Base-by-base conservation (phyloP, 805 yeast species). In the Ogataea paradorogensis region DNA sequence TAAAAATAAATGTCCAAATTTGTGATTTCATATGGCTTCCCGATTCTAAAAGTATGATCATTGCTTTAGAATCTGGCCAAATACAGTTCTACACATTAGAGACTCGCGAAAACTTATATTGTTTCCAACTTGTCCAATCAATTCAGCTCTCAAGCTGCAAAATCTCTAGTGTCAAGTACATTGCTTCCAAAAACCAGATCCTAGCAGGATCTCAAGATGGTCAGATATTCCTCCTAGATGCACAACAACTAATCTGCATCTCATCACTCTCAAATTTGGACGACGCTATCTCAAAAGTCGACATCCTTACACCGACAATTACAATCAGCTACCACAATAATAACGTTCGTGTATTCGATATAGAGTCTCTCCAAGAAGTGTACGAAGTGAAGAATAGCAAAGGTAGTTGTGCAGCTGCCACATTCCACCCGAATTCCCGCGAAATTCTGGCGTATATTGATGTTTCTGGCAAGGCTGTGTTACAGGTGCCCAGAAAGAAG, bases 131-230 rank as follows among this genome's bases (percentile, higher is more conserved):
- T 21, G 9, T 27, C 7, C 39, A 35, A 32, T 27, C 51, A 10
- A 35, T 41, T 14, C 20, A 31, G 18, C 46, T 24, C 66, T 15
- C 74, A 62, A 46, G 55, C 61, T 40, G 65, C 70, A 8, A 58
- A 16, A 62, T 67, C 15, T 67, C 75, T 10, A 54, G 66, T 33
- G 44, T 70, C 22, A 46, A 55, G 9, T 53, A 66, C 18, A 67
- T 69, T 34, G 67, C 73, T 2, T 39, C 66, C 29, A 76, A 74
- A 2, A 46, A 53, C 15, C 65, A 52, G 42, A 43, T 73, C 25
- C 65, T 64, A 11, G 63, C 64, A 7, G 78, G 77, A 4, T 55
- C 72, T 13, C 65, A 63, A 37, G 78, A 73, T 45, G 76, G 80
- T 25, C 65, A 68, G 20, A 65, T 73, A 4, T 66, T 71, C 13